Evolutionary conservation across 2,329 filamentous ascomycete species (phyloP), one percentile per base, ranked within the genome.

Genomic region (Diaporthe citri): DNA sequence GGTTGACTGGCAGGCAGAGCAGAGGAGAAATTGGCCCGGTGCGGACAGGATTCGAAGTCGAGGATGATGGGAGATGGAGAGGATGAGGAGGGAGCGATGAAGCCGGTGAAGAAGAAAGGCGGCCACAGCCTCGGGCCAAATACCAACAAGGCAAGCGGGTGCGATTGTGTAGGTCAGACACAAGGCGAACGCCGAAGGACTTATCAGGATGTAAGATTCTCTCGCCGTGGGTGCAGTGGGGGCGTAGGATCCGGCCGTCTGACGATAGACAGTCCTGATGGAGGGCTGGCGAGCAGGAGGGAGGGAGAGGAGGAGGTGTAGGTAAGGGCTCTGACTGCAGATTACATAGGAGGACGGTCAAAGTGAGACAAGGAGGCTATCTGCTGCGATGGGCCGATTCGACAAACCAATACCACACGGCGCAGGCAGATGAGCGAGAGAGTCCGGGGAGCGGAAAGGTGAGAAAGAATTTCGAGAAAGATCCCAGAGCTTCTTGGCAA

Each of bases 401-500:
- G 64, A 51, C 46, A 67, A 67, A 52, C 64, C 48, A 41, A 41
- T 17, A 52, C 43, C 34, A 67, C 9, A 4, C 62, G 20, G 62
- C 62, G 28, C 62, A 67, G 60, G 41, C 28, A 51, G 62, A 34
- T 34, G 28, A 46, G 20, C 28, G 22, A 66, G 46, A 52, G 43
- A 39, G 64, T 67, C 64, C 64, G 64, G 64, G 64, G 48, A 55
- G 64, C 48, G 64, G 64, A 28, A 41, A 52, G 64, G 10, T 25
- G 34, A 69, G 64, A 69, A 69, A 69, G 64, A 69, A 69, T 69
- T 69, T 69, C 64, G 64, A 69, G 48, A 69, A 66, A 39, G 64
- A 69, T 69, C 41, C 64, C 48, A 67, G 46, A 52, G 62, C 31
- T 67, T 31, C 64, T 67, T 67, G 64, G 64, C 64, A 67, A 46